Conservation (phyloP, 129 eudicot species). For the Tagetes erecta region DNA sequence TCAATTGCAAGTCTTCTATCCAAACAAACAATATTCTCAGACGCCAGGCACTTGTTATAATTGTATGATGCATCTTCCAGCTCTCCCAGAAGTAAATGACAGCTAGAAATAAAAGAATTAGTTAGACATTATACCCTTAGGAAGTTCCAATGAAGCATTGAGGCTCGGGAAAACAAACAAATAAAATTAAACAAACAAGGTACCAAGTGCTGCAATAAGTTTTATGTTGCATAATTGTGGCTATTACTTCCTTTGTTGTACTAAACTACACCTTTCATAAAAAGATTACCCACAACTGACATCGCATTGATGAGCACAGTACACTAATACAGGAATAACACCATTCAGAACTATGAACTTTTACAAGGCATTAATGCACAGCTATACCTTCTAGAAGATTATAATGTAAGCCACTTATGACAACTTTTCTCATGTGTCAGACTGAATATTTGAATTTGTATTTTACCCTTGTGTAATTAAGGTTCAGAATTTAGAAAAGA, state of each 20-base stretch:
- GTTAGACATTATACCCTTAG: slow-evolving; percentile 11
- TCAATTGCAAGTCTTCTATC: slow-evolving; percentile 77
- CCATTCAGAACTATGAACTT: not conserved
- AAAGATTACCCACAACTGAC: slow-evolving; percentile 3
- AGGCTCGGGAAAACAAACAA: slow-evolving; percentile 5
- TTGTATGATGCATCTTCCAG: slow-evolving; percentile 60
- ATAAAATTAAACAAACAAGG: not conserved
- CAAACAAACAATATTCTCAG: slow-evolving; percentile 47
- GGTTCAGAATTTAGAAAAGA: not conserved
- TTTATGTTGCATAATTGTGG: slow-evolving; percentile 5
- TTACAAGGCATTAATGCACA: not conserved
- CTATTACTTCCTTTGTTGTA: slow-evolving; percentile 22
- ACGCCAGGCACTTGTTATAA: slow-evolving; percentile 56
- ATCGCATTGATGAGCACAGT: not conserved
- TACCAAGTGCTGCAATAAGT: not conserved
- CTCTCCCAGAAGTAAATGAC: slow-evolving; percentile 84
- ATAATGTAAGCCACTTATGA: not conserved
- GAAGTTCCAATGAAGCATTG: slow-evolving; percentile 4
- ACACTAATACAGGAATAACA: not conserved
- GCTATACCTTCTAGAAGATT: not conserved
- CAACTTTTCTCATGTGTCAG: not conserved
- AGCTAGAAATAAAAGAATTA: slow-evolving; percentile 39
- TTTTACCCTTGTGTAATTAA: slow-evolving; percentile 2
- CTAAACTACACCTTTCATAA: not conserved
- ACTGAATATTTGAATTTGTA: not conserved